These are phyloP conservation scores for Mucor irregularis DNA, from an alignment of 371 early-diverging fungal genomes.

Conservation along the genomic window DNA sequence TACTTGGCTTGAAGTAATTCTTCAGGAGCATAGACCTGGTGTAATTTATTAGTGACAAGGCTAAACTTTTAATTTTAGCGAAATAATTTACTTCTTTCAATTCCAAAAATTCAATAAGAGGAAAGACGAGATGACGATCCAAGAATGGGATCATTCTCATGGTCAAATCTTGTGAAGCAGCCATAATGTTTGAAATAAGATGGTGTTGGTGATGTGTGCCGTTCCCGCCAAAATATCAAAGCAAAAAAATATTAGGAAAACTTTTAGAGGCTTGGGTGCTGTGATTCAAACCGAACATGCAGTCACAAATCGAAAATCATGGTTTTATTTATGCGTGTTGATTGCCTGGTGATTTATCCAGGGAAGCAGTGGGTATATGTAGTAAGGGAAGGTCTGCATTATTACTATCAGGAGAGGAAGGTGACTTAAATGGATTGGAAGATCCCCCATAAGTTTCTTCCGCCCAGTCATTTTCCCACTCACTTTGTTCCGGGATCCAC, in stretches of 20 bases:
- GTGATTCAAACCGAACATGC: neutral
- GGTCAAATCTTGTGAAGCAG: constrained; percentile 84
- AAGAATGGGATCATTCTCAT: constrained; percentile 82
- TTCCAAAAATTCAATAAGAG: constrained; percentile 84
- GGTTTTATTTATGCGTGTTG: neutral
- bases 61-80: neutral
- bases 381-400: too few relatives aligned
- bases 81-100: constrained; percentile 64
- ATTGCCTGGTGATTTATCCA: neutral
- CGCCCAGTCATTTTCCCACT: neutral
- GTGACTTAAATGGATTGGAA: neutral
- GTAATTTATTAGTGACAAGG: neutral
- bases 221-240: constrained; percentile 9
- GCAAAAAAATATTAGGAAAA: constrained; percentile 6
- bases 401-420: too few relatives aligned
- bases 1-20: constrained; percentile 86
- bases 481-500: constrained; percentile 6
- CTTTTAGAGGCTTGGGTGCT: constrained; percentile 12
- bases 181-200: constrained; percentile 34
- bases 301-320: neutral
- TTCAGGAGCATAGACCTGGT: constrained; percentile 71
- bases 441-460: neutral
- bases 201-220: neutral
- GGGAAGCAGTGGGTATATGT: too few relatives aligned
- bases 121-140: constrained; percentile 91